Conservation (phyloP, 2,329 filamentous ascomycete genomes). For the Paramyrothecium sp. region DNA sequence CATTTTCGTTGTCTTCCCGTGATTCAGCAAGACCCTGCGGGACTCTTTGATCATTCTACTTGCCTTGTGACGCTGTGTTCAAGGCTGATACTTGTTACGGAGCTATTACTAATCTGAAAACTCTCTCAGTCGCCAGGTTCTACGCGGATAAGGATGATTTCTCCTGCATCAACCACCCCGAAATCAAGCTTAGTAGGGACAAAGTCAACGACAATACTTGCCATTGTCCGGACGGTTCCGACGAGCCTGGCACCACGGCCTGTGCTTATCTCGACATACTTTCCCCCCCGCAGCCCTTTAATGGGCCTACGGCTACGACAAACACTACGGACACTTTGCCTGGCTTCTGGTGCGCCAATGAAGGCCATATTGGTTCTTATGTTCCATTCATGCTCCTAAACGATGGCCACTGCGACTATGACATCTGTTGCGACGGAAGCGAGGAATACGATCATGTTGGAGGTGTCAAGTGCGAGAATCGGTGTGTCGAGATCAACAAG, state of each 20-base stretch:
- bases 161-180: constrained; percentile 81
- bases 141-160: constrained; percentile 75
- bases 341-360: constrained; percentile 95
- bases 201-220: constrained; percentile 95
- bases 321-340: constrained; percentile 72
- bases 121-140: constrained; percentile 72
- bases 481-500: constrained; percentile 85
- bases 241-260: constrained; percentile 92
- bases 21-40: too few relatives aligned
- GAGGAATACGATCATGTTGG: constrained; percentile 83
- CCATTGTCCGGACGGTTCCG: constrained; percentile 95
- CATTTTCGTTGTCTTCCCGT: too few relatives aligned
- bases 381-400: constrained; percentile 88
- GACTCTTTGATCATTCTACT: not conserved
- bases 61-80: constrained; percentile 5
- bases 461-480: constrained; percentile 80
- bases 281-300: constrained; percentile 70
- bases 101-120: not conserved
- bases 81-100: too few relatives aligned
- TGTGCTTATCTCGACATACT: constrained; percentile 81
- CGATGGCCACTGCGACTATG: constrained; percentile 94
- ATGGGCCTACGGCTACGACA: constrained; percentile 56
- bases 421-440: constrained; percentile 90
- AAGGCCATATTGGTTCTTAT: constrained; percentile 81
- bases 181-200: constrained; percentile 66